Base-by-base conservation (phyloP, 805 yeast genomes). In the Lipomyces orientalis region DNA sequence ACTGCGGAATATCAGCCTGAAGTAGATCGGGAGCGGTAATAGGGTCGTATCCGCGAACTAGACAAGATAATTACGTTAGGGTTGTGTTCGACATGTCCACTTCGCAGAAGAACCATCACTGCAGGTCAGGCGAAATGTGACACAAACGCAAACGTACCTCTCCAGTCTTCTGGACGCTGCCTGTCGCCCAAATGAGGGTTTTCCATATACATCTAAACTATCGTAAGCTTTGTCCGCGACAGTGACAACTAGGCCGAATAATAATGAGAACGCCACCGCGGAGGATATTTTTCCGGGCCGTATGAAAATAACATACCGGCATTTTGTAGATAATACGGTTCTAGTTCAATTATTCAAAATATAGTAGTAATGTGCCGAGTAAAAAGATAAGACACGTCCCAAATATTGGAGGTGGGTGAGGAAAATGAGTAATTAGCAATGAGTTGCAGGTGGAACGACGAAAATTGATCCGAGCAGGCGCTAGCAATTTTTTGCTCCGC, bases 11-110 rank as follows among this genome's bases (percentile, higher is more conserved):
- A 79, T 94, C 97, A 73, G 89, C 90, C 80, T 93, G 97, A 54
- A 94, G 85, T 65, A 93, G 84, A 76, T 91, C 97, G 34, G 99
- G 98, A 12, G 98, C 91, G n/a, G 96, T 90, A 71, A 94, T 84
- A 29, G 98, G 98, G 76, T 93, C 94, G 85, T 94, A 94, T 54
- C 98, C 98, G 55, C 86, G 82, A 74, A 90, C 80, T 78, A 54
- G 33, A 25, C 19, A 58, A 16, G 25, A n/a, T 8, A 12, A 43
- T 16, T 43, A 39, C 14, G 49, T 16, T 22, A 6, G 33, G 2
- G 3, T 33, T 55, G 14, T 9, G 29, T 4, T 9, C 25, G 35
- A 19, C 1, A 57, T 55, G 31, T 29, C 29, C 35, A 46, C 29
- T 16, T 34, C 29, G 39, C n/a, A n/a, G n/a, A 7, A 35, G 33